phyloP scores from a whole-genome alignment of 306 rosid genomes.

The Cercis canadensis region DNA sequence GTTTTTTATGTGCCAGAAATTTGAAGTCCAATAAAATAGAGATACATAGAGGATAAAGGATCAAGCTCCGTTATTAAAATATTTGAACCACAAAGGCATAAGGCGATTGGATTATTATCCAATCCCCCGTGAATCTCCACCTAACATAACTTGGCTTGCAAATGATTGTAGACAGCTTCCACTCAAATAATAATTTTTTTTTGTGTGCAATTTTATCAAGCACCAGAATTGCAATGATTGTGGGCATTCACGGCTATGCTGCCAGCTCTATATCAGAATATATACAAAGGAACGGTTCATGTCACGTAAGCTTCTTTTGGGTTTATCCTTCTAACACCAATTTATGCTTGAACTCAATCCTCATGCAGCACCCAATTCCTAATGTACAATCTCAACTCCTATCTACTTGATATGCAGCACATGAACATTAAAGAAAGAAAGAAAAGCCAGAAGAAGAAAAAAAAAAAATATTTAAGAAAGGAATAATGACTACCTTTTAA shows the following conservation, averaged over 20 bases:
- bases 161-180: neutral
- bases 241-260: too few species aligned
- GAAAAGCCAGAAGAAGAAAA: neutral
- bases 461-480: neutral
- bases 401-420: too few species aligned
- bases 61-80: neutral
- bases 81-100: neutral
- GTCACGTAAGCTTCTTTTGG: too few species aligned
- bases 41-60: neutral
- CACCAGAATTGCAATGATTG: slow-evolving; percentile 40
- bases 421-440: too few species aligned
- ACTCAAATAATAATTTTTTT: neutral
- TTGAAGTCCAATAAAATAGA: neutral
- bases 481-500: neutral
- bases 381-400: too few species aligned
- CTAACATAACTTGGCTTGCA: neutral
- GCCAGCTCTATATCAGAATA: too few species aligned
- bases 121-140: slow-evolving; percentile 6
- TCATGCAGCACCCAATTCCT: too few species aligned
- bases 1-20: neutral
- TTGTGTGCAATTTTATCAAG: neutral
- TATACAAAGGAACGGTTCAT: too few species aligned
- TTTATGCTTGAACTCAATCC: too few species aligned
- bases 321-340: too few species aligned
- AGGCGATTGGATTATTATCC: neutral